Evolutionary conservation across 371 early-diverging fungal genomes (phyloP).

Genomic region (Coemansia sp.): DNA sequence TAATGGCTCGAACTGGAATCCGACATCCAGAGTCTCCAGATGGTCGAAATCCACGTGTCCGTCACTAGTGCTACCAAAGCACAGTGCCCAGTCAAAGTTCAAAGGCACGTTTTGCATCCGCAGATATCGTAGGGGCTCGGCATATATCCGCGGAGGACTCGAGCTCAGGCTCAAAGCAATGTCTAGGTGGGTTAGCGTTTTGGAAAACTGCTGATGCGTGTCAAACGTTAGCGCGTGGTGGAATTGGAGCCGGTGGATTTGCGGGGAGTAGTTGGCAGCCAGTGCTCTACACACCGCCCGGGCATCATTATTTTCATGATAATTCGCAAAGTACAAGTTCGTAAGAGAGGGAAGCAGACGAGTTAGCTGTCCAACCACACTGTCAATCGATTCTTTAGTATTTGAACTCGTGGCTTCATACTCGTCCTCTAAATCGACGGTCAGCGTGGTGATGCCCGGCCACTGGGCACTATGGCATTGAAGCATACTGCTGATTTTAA

Average conservation of each 20-base stretch:
- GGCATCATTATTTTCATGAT: background rate
- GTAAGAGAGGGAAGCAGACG: background rate
- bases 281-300: background rate
- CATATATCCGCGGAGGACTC: background rate
- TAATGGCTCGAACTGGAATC: too few species aligned
- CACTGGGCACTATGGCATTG: background rate
- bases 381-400: background rate
- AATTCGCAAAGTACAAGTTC: background rate
- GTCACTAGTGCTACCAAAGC: background rate
- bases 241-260: background rate
- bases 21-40: background rate
- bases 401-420: too few species aligned
- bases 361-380: background rate
- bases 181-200: background rate
- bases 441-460: background rate
- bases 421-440: background rate
- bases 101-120: background rate
- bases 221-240: background rate
- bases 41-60: background rate
- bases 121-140: constrained; percentile 4
- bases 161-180: background rate
- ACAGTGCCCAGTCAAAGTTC: background rate
- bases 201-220: background rate
- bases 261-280: background rate
- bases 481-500: background rate